Conservation (phyloP, 2,329 filamentous ascomycete species). For the Beauveria australis region DNA sequence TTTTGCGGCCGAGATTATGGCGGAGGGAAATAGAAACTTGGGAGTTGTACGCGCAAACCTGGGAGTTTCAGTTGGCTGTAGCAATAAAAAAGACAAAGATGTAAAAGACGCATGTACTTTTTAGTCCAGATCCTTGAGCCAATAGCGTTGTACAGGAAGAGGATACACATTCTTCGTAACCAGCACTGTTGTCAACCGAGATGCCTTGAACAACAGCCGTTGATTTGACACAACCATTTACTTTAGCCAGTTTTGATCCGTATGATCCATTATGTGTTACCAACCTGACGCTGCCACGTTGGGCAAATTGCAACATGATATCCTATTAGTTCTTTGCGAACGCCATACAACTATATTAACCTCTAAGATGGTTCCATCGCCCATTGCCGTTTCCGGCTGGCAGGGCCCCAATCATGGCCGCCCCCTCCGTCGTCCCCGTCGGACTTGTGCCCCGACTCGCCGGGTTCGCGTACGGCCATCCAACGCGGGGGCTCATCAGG, state of each 20-base stretch:
- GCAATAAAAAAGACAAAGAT: slow-evolving; percentile 2
- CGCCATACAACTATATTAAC: slow-evolving; percentile 17
- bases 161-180: too few relatives aligned
- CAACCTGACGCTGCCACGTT: too few relatives aligned
- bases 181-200: too few relatives aligned
- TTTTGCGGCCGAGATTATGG: background rate
- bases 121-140: too few relatives aligned
- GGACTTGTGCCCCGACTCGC: slow-evolving; percentile 45
- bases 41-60: background rate
- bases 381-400: slow-evolving; percentile 27
- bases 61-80: slow-evolving; percentile 2
- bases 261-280: too few relatives aligned
- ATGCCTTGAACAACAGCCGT: too few relatives aligned
- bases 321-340: background rate
- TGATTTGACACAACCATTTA: too few relatives aligned
- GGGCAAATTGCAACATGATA: background rate
- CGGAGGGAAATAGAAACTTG: background rate
- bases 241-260: too few relatives aligned
- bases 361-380: slow-evolving; percentile 38
- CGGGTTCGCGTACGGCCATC: slow-evolving; percentile 23
- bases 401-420: slow-evolving; percentile 14
- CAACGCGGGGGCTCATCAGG: slow-evolving; percentile 42
- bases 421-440: slow-evolving; percentile 24
- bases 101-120: background rate
- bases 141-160: too few relatives aligned